Percentiles rank a stretch among this genome's conserved stretches.
Conservation (phyloP, 148 eudicot genomes). For the Rhododendron ferrugineum region DNA sequence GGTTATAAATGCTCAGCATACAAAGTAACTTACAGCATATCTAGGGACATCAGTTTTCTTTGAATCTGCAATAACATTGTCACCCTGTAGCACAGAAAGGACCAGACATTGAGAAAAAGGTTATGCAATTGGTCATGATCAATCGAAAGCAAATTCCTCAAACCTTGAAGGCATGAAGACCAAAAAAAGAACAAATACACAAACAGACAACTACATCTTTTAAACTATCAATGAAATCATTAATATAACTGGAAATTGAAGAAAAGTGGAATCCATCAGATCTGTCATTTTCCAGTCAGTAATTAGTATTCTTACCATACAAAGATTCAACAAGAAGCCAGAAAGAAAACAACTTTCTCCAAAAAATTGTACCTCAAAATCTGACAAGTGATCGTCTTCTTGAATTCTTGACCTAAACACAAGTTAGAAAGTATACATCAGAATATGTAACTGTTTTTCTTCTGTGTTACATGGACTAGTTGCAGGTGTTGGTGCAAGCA, state of each 20-base stretch:
- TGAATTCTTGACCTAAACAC: constrained; percentile 48
- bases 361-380: constrained; percentile 20
- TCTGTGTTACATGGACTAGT: neutral
- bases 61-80: constrained; percentile 24
- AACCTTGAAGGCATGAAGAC: neutral
- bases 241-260: neutral
- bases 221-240: neutral
- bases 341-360: neutral
- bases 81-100: constrained; percentile 38
- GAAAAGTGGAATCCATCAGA: neutral
- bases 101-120: neutral
- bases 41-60: constrained; percentile 57
- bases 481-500: neutral
- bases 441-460: neutral
- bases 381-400: constrained; percentile 24
- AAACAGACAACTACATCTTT: neutral
- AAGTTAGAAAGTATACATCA: neutral
- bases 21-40: constrained; percentile 57
- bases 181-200: neutral
- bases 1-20: constrained; percentile 27
- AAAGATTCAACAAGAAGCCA: neutral
- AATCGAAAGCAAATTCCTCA: constrained; percentile 7
- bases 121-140: neutral
- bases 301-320: neutral
- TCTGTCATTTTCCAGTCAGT: neutral